Evolutionary conservation across 2,329 filamentous ascomycete genomes (phyloP).

Genomic region (Stagonosporopsis cucurbitacearum): DNA sequence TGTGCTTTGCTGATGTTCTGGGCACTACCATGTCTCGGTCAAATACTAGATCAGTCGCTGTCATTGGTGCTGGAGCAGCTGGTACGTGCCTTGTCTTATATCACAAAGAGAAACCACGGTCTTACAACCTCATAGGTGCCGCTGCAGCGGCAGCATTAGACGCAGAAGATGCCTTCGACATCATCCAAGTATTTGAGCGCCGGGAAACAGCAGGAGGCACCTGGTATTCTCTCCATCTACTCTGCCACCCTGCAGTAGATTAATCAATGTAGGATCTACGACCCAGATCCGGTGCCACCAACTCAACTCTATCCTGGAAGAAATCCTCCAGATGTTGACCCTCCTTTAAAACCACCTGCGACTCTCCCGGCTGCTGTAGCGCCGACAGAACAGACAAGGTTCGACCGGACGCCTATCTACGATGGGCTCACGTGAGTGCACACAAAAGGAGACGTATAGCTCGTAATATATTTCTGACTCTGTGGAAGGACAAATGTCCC

Average conservation of each 20-base stretch:
- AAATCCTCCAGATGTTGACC: slow-evolving; percentile 56
- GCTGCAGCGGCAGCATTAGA: slow-evolving; percentile 44
- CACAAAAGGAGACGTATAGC: neutral
- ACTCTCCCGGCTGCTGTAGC: slow-evolving; percentile 6
- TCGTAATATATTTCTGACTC: slow-evolving; percentile 4
- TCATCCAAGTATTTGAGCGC: slow-evolving; percentile 46
- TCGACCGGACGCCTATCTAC: slow-evolving; percentile 59
- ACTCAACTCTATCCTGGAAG: slow-evolving; percentile 52
- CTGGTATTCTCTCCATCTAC: slow-evolving; percentile 29
- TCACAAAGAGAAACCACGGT: slow-evolving; percentile 7
- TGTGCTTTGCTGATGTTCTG: slow-evolving; percentile 25
- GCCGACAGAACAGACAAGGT: slow-evolving; percentile 57
- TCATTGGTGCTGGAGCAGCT: slow-evolving; percentile 33
- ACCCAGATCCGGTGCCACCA: slow-evolving; percentile 50
- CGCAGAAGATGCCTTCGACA: slow-evolving; percentile 44
- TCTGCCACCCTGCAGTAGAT: neutral
- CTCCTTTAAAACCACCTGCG: slow-evolving; percentile 42
- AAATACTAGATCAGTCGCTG: slow-evolving; percentile 18
- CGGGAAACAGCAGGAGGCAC: slow-evolving; percentile 46
- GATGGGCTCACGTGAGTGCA: slow-evolving; percentile 57
- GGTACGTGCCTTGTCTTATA: slow-evolving; percentile 21
- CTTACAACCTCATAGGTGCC: slow-evolving; percentile 31
- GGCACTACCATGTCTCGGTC: slow-evolving; percentile 25
- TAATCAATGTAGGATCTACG: slow-evolving; percentile 58
- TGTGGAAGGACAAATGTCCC: slow-evolving; percentile 61